Conservation (phyloP, 805 yeast genomes). For the Cyberlindnera saturnus region DNA sequence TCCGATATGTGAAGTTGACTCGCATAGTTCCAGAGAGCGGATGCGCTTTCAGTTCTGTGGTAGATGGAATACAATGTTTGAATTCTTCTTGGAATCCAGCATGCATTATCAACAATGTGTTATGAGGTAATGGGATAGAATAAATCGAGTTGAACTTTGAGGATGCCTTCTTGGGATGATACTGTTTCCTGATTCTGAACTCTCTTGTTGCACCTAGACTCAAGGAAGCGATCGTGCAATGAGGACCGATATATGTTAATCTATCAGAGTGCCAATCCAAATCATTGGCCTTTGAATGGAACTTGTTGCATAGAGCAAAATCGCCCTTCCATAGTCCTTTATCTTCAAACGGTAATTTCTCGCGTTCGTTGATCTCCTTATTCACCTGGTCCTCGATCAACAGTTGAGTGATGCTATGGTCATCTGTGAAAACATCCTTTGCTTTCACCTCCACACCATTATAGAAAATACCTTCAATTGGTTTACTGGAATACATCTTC, state of each 20-base stretch:
- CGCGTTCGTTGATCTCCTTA: conserved; percentile 26
- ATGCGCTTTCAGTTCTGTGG: conserved; percentile 37
- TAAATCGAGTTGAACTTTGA: conserved; percentile 28
- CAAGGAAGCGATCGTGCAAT: conserved; percentile 59
- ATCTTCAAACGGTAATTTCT: conserved; percentile 33
- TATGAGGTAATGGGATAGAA: conserved; percentile 63
- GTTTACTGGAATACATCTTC: conserved; percentile 28
- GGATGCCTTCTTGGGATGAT: conserved; percentile 24
- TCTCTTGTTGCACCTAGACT: conserved; percentile 67
- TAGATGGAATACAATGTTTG: conserved; percentile 57
- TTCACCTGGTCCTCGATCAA: conserved; percentile 36
- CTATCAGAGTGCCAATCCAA: conserved; percentile 78
- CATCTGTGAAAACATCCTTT: conserved; percentile 31
- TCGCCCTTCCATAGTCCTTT: conserved; percentile 43
- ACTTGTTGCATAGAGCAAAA: conserved; percentile 51
- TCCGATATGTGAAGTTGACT: conserved; percentile 61
- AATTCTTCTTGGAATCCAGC: conserved; percentile 75
- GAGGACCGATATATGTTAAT: conserved; percentile 66
- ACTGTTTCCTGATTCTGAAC: conserved; percentile 48
- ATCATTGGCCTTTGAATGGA: conserved; percentile 41
- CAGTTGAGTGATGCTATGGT: conserved; percentile 34
- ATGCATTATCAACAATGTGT: conserved; percentile 64
- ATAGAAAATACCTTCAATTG: conserved; percentile 23
- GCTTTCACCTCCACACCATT: conserved; percentile 34
- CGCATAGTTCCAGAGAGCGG: conserved; percentile 44